Base-by-base conservation (phyloP, 177 flowering plant species). In the Tripterygium wilfordii region DNA sequence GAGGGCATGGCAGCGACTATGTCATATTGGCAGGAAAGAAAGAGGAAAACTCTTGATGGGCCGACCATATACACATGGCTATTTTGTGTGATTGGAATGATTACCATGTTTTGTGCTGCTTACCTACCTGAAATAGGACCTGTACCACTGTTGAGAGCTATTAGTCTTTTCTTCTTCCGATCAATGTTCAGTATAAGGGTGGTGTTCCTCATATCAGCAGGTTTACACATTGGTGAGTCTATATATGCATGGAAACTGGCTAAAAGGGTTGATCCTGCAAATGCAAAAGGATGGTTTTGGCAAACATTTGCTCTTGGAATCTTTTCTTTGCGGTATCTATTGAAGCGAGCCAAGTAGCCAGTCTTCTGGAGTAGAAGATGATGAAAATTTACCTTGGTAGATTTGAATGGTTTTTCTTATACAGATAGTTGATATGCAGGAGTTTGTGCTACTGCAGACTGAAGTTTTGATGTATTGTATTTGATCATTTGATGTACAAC, bases 1-100 rank as follows among this genome's bases (percentile, higher is more conserved):
- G 94, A 92, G 33, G 94, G 95, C 23, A 85, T 90, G 87, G 72
- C 88, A 18, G 66, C 75, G 36, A 86, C 96, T 18, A 82, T 89
- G 61, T 54, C 89, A 16, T 86, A 86, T 65, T 89, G 77, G 80
- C 77, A 80, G 62, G 86, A 83, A 23, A 75, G 64, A 67, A 79
- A 79, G 55, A 69, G 72, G 63, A 76, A 42, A 71, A 31, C 45
- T 30, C 36, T 92, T 28, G 96, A 86, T 62, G 92, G 99, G 1
- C 99, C 99, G 1, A 82, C 82, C 13, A 63, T 92, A 42, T 71
- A 56, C 22, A 36, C 63, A 3, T 92, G 99, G 99, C 44, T 81
- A 17, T 71, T 74, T 48, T 47, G 43, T 45, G 44, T 81, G n/a
- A 51, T 70, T n/a, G 99, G 97, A 58, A 75, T 92, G 82, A 1